phyloP scores from a whole-genome alignment of 306 rosid species.

The apple (Malus domestica) region ASM211411v1 NC_041801.1:497001-497500 shows the following conservation, averaged over 20 bases:
- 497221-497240: background rate
- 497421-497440: slow-evolving; percentile 86
- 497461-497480: slow-evolving; percentile 66
- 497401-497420: slow-evolving; percentile 64
- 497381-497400: slow-evolving; percentile 55
- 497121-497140: slow-evolving; percentile 83
- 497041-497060: background rate
- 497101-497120: slow-evolving; percentile 74
- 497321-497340: slow-evolving; percentile 40
- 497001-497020: background rate
- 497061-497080: slow-evolving; percentile 21
- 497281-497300: background rate
- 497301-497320: background rate
- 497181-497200: slow-evolving; percentile 88
- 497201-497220: slow-evolving; percentile 46
- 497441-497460: slow-evolving; percentile 64
- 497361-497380: slow-evolving; percentile 60
- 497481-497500: slow-evolving; percentile 76
- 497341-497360: slow-evolving; percentile 72
- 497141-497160: slow-evolving; percentile 65
- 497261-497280: background rate
- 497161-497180: slow-evolving; percentile 78
- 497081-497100: slow-evolving; percentile 94
- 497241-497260: background rate
- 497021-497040: background rate